phyloP scores from a whole-genome alignment of 345 rosid species.

The Euphorbia pulcherrima region DNA sequence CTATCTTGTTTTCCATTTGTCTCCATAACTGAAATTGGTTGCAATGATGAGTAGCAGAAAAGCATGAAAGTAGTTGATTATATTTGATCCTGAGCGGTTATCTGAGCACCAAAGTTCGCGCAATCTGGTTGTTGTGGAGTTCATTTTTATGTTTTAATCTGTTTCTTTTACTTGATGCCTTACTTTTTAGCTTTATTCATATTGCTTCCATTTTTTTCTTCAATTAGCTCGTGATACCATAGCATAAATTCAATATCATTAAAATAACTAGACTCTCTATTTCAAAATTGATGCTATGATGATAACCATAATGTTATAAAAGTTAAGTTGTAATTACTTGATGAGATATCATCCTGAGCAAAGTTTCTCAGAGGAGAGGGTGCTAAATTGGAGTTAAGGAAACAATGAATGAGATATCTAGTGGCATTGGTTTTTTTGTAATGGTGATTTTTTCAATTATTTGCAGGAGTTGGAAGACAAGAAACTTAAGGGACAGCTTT shows the following conservation, averaged over 20 bases:
- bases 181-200: background rate
- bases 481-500: constrained; percentile 67
- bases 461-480: constrained; percentile 55
- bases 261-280: too few species aligned
- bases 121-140: background rate
- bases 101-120: constrained; percentile 12
- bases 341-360: too few species aligned
- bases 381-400: constrained; percentile 60
- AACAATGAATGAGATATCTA: constrained; percentile 3
- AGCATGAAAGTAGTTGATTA: constrained; percentile 24
- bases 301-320: too few species aligned
- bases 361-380: constrained; percentile 71
- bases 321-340: too few species aligned
- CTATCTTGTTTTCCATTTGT: background rate
- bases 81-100: constrained; percentile 27
- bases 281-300: too few species aligned
- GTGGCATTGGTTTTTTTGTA: background rate
- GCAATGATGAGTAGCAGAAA: constrained; percentile 26
- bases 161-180: background rate
- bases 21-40: constrained; percentile 10
- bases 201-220: background rate
- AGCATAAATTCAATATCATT: too few species aligned
- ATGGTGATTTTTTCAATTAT: background rate
- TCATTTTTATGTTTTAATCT: background rate
- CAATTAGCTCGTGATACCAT: background rate